These are phyloP conservation scores for Mycena pura DNA, from an alignment of 768 basidiomycete genomes.

Conservation along the genomic window DNA sequence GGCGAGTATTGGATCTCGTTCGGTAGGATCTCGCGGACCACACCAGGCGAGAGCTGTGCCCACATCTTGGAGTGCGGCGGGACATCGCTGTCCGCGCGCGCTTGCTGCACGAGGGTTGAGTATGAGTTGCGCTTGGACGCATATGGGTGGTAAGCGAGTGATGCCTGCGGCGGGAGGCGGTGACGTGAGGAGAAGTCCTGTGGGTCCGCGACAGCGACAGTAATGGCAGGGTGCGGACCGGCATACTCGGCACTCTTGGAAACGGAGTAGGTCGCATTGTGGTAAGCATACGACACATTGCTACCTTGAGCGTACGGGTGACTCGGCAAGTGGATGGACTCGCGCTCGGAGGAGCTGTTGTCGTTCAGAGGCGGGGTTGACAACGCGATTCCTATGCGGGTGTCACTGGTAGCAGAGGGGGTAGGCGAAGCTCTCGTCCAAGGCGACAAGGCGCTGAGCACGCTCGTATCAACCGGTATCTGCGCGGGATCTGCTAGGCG, in stretches of 20 bases:
- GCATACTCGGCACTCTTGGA: conserved; percentile 40
- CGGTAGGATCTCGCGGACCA: conserved; percentile 52
- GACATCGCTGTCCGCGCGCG: conserved; percentile 44
- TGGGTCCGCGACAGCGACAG: conserved; percentile 18
- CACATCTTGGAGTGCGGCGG: conserved; percentile 57
- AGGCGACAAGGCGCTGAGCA: conserved; percentile 10
- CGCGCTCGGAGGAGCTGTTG: conserved; percentile 28
- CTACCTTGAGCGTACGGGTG: conserved; percentile 61
- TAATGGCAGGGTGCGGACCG: conserved; percentile 41
- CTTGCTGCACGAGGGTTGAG: conserved; percentile 40
- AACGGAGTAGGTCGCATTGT: conserved; percentile 10
- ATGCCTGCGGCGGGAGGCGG: conserved; percentile 45
- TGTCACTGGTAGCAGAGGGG: conserved; percentile 36
- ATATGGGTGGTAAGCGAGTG: conserved; percentile 49
- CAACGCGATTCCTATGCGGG: conserved; percentile 43
- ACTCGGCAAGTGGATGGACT: conserved; percentile 42
- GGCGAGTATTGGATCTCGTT: conserved; percentile 58
- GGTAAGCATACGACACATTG: conserved; percentile 36
- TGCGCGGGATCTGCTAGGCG: conserved; percentile 51
- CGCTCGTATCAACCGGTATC: conserved; percentile 36
- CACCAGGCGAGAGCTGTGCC: conserved; percentile 53
- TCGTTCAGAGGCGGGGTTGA: conserved; percentile 41
- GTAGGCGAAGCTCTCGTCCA: conserved; percentile 33
- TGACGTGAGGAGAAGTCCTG: conserved; percentile 41
- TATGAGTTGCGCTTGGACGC: conserved; percentile 46